These are phyloP conservation scores for Dorcoceras hygrometricum DNA, from an alignment of 257 asterid species.

Conservation along the genomic window DNA sequence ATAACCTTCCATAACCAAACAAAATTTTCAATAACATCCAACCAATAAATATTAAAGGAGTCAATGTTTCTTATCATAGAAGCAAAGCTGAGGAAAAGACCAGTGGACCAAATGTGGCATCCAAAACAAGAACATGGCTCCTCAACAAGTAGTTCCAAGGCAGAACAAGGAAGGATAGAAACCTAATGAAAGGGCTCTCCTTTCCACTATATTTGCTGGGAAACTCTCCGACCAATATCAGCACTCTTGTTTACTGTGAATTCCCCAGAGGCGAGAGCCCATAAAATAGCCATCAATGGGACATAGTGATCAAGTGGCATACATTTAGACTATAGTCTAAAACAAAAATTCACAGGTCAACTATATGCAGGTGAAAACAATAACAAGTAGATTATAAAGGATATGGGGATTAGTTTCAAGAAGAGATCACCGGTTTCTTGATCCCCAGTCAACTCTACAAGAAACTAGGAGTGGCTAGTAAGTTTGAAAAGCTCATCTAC, in stretches of 20 bases:
- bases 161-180: neutral
- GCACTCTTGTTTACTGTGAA: neutral
- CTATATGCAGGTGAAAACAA: neutral
- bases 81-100: neutral
- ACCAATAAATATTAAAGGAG: neutral
- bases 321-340: neutral
- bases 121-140: constrained; percentile 7
- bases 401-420: neutral
- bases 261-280: neutral
- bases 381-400: neutral
- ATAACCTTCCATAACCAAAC: neutral
- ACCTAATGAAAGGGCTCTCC: neutral
- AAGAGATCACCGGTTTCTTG: neutral
- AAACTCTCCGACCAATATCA: neutral
- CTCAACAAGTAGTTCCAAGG: constrained; percentile 1
- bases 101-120: neutral
- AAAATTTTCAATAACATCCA: neutral
- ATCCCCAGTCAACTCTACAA: too few species aligned
- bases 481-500: too few species aligned
- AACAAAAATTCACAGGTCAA: neutral
- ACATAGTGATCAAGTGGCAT: neutral
- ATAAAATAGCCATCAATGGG: neutral
- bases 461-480: too few species aligned
- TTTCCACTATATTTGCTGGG: neutral
- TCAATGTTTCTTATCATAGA: neutral